Base-by-base conservation (phyloP, 257 asterid genomes). In the Solanum pennellii region DNA sequence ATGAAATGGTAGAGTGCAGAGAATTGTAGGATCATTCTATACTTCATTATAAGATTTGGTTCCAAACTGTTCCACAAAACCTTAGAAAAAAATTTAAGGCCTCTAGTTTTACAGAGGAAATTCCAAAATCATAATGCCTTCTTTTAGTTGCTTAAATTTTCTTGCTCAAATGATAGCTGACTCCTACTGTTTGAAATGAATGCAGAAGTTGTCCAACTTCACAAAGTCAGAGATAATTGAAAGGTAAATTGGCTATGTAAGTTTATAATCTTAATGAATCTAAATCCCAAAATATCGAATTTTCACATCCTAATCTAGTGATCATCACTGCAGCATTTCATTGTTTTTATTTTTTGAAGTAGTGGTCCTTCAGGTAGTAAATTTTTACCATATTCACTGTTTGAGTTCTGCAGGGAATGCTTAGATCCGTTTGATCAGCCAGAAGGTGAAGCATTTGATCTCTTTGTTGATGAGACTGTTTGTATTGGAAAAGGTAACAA, bases 351-450 rank as follows among this genome's bases (percentile, higher is more conserved):
- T 56, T 56, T 56, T 56, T 56, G 65, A 12, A 66, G 65, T 33
- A 56, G n/a, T 45, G 25, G 10, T 79, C 41, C 84, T 79, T 79
- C 84, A 16, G 66, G 16, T 16, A 44, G 47, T 45, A 16, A 31
- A 13, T 80, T 25, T 45, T 27, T 47, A 27, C 16, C 44, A 80
- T 47, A 79, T 18, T 29, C 16, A 47, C 85, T 47, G 29, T 49
- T 80, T 80, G 84, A 27, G 68, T 80, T 86, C 76, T 92, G 90
- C 87, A 95, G 98, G 77, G 99, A 96, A 91, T 96, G 95, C 83
- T 86, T 93, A 92, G 98, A 95, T 90, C 99, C 99, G 47, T 96
- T 96, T 82, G 97, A 94, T 76, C 92, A 93, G 84, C 99, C 99
- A 47, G 99, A 96, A 92, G 94, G 97, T 86, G 98, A 96, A 90